Evolutionary conservation across 352 stramenopile species (phyloP).

Genomic region (Globisporangium carolinianum): DNA sequence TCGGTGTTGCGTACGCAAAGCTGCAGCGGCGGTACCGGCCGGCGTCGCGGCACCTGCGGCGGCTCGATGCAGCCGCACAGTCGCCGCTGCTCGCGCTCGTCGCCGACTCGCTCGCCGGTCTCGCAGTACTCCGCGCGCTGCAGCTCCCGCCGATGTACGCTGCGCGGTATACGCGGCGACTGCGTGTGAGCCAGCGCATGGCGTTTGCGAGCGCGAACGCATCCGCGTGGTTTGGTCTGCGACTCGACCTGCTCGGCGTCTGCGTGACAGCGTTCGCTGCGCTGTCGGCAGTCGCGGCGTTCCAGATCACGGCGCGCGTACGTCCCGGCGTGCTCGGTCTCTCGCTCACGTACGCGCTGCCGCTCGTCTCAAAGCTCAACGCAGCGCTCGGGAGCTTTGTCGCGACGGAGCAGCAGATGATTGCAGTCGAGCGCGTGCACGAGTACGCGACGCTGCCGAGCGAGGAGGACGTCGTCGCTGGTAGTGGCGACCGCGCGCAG

Average conservation of each 20-base stretch:
- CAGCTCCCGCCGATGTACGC: constrained; percentile 37
- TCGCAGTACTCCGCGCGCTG: constrained; percentile 57
- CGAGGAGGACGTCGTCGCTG: constrained; percentile 22
- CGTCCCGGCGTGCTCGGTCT: constrained; percentile 76
- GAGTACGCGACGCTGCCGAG: constrained; percentile 64
- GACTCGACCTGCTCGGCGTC: constrained; percentile 79
- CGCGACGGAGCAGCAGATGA: constrained; percentile 89
- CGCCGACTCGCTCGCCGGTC: constrained; percentile 67
- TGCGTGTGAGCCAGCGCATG: constrained; percentile 70
- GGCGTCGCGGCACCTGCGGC: constrained; percentile 62
- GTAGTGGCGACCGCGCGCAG: too few species aligned
- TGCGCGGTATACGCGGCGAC: constrained; percentile 24
- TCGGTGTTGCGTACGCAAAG: constrained; percentile 58
- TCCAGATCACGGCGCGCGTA: constrained; percentile 39
- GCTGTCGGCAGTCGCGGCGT: constrained; percentile 69
- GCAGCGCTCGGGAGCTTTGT: constrained; percentile 77
- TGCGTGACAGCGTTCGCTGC: constrained; percentile 78
- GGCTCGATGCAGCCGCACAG: constrained; percentile 63
- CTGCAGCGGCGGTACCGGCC: constrained; percentile 65
- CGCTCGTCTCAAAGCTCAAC: constrained; percentile 86
- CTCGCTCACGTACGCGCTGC: constrained; percentile 88
- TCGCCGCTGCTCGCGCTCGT: constrained; percentile 70
- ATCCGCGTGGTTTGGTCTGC: constrained; percentile 76
- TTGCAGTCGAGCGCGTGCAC: constrained; percentile 85
- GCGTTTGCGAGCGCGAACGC: constrained; percentile 72